Conservation (phyloP, 768 basidiomycete species). For the Chlorophyllum brunneum region DNA sequence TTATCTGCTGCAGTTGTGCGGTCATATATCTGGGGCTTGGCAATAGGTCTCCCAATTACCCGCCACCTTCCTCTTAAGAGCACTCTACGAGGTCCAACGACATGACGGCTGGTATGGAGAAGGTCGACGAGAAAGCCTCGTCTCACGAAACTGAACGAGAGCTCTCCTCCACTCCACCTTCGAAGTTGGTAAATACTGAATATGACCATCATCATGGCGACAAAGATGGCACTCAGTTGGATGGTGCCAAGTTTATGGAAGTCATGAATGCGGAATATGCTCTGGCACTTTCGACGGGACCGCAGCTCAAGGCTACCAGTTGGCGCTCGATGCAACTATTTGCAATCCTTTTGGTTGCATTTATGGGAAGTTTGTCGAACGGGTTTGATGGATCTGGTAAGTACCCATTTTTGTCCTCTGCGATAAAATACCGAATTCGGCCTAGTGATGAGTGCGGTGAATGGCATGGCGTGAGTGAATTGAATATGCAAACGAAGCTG, state of each 20-base stretch:
- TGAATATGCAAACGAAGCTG: neutral
- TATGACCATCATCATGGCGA: neutral
- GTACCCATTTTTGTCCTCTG: conserved; percentile 1
- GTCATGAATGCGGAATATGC: conserved; percentile 42
- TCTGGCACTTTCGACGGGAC: conserved; percentile 39
- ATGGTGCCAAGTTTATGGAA: conserved; percentile 21
- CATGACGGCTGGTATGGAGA: conserved; percentile 2
- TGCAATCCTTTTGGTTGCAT: conserved; percentile 36
- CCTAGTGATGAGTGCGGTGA: conserved; percentile 43
- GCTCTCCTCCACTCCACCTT: conserved; percentile 9
- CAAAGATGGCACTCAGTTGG: neutral
- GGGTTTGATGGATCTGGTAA: conserved; percentile 44
- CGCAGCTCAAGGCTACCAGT: conserved; percentile 36
- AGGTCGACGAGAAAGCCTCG: conserved; percentile 6
- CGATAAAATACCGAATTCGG: neutral
- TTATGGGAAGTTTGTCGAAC: conserved; percentile 43
- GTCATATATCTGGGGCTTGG: neutral
- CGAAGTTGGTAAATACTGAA: neutral
- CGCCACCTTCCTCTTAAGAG: neutral
- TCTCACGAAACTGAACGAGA: conserved; percentile 13
- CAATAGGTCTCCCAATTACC: neutral
- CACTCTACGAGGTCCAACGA: neutral
- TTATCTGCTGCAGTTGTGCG: conserved; percentile 4
- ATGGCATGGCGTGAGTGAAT: conserved; percentile 39
- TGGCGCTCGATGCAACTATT: conserved; percentile 37